Evolutionary conservation across 139 green algal species (phyloP).

Genomic region (Zygnema circumcarinatum): DNA sequence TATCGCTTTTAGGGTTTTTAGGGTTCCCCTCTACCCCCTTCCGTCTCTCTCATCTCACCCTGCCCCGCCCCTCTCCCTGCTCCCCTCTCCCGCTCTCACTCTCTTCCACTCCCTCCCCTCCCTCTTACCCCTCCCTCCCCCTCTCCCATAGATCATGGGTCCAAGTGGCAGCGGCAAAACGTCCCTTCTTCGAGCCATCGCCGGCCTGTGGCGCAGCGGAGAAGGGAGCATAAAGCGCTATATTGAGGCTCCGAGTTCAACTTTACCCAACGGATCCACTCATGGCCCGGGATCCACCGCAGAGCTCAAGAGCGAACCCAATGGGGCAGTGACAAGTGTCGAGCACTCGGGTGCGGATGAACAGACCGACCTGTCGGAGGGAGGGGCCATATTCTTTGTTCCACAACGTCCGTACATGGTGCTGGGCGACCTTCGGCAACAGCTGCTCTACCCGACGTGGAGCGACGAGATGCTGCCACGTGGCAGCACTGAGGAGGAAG

Average conservation of each 20-base stretch:
- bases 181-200: conserved; percentile 83
- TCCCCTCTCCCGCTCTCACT: too few species aligned
- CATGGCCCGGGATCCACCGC: neutral
- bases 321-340: neutral
- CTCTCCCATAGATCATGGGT: conserved; percentile 86
- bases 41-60: too few species aligned
- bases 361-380: neutral
- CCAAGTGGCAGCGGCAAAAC: conserved; percentile 92
- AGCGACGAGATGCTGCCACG: conserved; percentile 44
- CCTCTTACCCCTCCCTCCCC: neutral
- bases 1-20: too few species aligned
- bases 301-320: neutral
- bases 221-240: conserved; percentile 33
- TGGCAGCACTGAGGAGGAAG: neutral
- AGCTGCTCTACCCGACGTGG: conserved; percentile 89
- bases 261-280: neutral
- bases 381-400: conserved; percentile 78
- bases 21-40: too few species aligned
- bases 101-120: too few species aligned
- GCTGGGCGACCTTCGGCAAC: conserved; percentile 85
- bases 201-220: conserved; percentile 84
- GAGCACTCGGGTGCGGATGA: neutral
- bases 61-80: too few species aligned
- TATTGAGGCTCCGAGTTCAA: too few species aligned
- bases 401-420: conserved; percentile 97